phyloP scores from a whole-genome alignment of 2,329 filamentous ascomycete species.

The Alternaria sp. region DNA sequence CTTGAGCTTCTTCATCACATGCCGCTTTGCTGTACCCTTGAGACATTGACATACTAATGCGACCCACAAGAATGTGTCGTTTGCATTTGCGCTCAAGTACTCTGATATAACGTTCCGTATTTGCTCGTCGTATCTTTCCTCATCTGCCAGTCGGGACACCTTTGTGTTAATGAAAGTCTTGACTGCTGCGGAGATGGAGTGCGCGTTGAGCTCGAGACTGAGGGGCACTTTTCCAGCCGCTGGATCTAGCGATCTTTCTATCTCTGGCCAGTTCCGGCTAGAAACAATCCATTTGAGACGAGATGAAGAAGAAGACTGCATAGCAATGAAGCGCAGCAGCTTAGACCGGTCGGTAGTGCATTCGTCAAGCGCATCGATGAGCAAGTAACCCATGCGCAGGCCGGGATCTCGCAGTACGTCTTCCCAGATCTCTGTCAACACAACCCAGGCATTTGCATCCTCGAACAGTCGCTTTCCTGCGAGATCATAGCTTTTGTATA shows the following conservation, averaged over 20 bases:
- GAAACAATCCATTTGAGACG: no score
- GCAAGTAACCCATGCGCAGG: no score
- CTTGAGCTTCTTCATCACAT: not conserved
- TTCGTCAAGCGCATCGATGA: no score
- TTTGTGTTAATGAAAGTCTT: fast-evolving
- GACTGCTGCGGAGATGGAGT: fast-evolving
- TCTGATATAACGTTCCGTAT: fast-evolving
- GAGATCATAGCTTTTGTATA: fast-evolving
- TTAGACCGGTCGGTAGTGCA: fast-evolving
- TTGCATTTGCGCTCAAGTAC: not conserved
- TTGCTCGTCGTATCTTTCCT: not conserved
- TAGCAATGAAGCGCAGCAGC: no score
- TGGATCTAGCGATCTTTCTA: fast-evolving
- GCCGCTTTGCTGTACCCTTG: not conserved
- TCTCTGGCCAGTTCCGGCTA: no score
- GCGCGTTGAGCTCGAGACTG: not conserved
- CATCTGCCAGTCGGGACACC: not conserved
- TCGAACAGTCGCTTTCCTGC: no score
- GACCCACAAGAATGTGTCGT: not conserved
- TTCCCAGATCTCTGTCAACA: fast-evolving
- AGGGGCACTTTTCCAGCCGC: fast-evolving
- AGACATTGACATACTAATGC: not conserved
- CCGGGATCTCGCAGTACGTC: fast-evolving
- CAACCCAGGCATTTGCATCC: no score
- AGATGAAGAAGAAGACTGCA: no score